Evolutionary conservation across 2,329 filamentous ascomycete species (phyloP), one percentile per base, ranked within the genome.

Genomic region (Gliomastix tumulicola): DNA sequence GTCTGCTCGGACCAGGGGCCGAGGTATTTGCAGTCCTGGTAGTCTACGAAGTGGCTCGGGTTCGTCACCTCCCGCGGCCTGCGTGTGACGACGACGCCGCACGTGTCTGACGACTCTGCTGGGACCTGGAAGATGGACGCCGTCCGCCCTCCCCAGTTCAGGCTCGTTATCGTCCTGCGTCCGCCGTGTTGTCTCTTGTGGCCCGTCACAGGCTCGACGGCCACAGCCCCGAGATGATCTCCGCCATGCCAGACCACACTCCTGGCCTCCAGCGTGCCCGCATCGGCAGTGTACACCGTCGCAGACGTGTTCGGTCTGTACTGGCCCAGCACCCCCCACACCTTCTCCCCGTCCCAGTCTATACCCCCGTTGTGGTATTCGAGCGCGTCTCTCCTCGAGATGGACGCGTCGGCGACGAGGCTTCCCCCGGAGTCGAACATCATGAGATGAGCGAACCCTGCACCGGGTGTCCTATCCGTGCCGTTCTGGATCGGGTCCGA

Each of bases 1-100:
- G 59, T 54, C 25, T 56, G 54, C n/a, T 41, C 47, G n/a, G 44
- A 44, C 33, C 65, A 64, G 6, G 50, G 59, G 5, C 67, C 68
- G 1, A 71, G 51, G 48, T 62, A 70, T 45, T 71, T 71, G 53
- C 67, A 71, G 54, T 71, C 68, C 48, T 72, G 67, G 44, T 71
- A 71, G 41, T 71, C 68, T 37, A 66, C 48, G 47, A 60, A 71
- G 44, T 65, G 58, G 23, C 53, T 61, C 1, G 65, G 66, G 34
- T 70, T 69, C 13, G 12, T 5, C 7, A 38, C 36, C 19, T 18
- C 18, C 16, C 8, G n/a, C 34, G n/a, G 8, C 21, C n/a, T n/a
- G n/a, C n/a, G n/a, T n/a, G n/a, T n/a, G n/a, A n/a, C n/a, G n/a
- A n/a, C n/a, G n/a, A n/a, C n/a, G n/a, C n/a, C n/a, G n/a, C n/a